phyloP scores from a whole-genome alignment of 164 flowering plant species.

The Cinnamomum chago region DNA sequence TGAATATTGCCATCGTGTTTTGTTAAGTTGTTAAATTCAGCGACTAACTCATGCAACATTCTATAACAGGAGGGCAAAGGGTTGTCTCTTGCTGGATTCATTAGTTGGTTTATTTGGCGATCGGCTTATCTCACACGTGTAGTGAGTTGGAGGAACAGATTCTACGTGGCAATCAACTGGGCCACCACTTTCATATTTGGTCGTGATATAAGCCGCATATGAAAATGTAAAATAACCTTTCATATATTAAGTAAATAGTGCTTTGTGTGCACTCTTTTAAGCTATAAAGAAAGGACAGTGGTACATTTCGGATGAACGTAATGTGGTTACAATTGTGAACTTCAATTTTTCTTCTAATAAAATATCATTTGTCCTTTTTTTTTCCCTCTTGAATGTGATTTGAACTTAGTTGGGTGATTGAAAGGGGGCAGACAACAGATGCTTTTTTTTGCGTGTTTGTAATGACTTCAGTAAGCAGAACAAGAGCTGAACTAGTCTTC shows the following conservation, averaged over 20 bases:
- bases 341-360: background rate
- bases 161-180: conserved; percentile 93
- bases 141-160: conserved; percentile 95
- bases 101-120: conserved; percentile 91
- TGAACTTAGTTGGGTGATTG: too few species aligned
- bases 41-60: background rate
- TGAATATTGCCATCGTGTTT: too few species aligned
- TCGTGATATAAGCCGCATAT: conserved; percentile 91
- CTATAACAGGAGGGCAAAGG: conserved; percentile 72
- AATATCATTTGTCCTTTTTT: background rate
- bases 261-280: too few species aligned
- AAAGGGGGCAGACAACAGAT: too few species aligned
- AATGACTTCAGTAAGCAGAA: too few species aligned
- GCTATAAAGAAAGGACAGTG: too few species aligned
- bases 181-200: conserved; percentile 83
- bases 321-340: too few species aligned
- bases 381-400: background rate
- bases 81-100: conserved; percentile 67
- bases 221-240: conserved; percentile 1
- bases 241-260: too few species aligned
- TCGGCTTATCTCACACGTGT: conserved; percentile 94
- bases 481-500: too few species aligned
- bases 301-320: background rate
- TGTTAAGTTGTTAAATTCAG: background rate
- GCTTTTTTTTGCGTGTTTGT: too few species aligned